Conservation (phyloP, 2,329 filamentous ascomycete species). For the Penicillium hordei region DNA sequence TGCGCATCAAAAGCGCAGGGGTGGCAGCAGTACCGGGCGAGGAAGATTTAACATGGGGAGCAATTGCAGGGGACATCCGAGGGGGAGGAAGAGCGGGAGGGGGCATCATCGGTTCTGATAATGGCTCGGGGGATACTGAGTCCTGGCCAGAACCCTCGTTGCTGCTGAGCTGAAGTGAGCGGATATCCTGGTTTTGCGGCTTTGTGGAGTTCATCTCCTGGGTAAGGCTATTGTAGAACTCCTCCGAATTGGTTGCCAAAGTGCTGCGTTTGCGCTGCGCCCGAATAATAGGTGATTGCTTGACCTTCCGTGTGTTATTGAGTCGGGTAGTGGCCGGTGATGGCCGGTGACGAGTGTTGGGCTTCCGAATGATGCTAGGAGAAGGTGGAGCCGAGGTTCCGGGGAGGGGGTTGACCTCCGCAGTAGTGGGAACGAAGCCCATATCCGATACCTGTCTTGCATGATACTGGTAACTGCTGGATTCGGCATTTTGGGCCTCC, state of each 20-base stretch:
- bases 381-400: conserved; percentile 28
- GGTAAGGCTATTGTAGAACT: conserved; percentile 37
- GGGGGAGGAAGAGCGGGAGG: conserved; percentile 48
- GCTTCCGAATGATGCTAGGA: conserved; percentile 35
- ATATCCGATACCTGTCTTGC: conserved; percentile 40
- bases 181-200: conserved; percentile 28
- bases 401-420: conserved; percentile 40
- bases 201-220: conserved; percentile 33
- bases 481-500: conserved; percentile 45
- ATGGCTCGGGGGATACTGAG: conserved; percentile 51
- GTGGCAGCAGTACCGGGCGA: conserved; percentile 65
- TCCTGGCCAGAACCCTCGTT: conserved; percentile 49
- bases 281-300: conserved; percentile 47
- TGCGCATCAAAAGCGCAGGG: conserved; percentile 82
- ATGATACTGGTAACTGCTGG: conserved; percentile 38
- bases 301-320: conserved; percentile 38
- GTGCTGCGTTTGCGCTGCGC: conserved; percentile 42
- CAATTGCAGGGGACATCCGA: conserved; percentile 42
- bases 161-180: conserved; percentile 38
- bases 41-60: conserved; percentile 30
- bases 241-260: conserved; percentile 36
- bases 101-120: conserved; percentile 53
- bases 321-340: conserved; percentile 36
- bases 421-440: conserved; percentile 43
- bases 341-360: conserved; percentile 36